Base-by-base conservation (phyloP, 2,329 filamentous ascomycete species). In the Magnaporthiopsis rhizophila region DNA sequence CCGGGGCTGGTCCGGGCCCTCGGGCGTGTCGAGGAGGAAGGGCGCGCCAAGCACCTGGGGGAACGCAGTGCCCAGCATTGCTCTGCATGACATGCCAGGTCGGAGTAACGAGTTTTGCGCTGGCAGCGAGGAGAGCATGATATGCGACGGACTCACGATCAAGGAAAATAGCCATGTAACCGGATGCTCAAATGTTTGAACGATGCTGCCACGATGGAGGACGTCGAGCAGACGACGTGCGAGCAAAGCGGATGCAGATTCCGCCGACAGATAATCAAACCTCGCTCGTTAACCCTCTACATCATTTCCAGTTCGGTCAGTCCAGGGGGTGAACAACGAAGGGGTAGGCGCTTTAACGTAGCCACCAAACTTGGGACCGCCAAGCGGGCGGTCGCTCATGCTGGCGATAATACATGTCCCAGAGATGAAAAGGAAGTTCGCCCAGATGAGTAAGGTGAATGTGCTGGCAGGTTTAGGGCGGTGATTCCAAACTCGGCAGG, bases 321-420 rank as follows among this genome's bases (percentile, higher is more conserved):
- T 36, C 3, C 11, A 13, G 11, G 34, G 38, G n/a, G 12, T 7
- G 26, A 59, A 59, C 3, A 28, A 15, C 6, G n/a, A 59, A 26
- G 5, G 24, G 53, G 21, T 11, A 24, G 68, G 69, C 11, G 34
- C 34, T 36, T 2, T 12, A 13, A 36, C 12, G 34, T 11, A 7
- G 66, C 69, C 61, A 69, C 71, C 69, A 12, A 71, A 69, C 50
- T 72, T 69, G 6, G 64, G 66, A 64, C 68, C 69, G 34, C 66
- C 68, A 34, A 71, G 70, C 56, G 67, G 69, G 59, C 70, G 70
- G 32, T 66, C 65, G 24, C 45, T 65, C 61, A 65, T 67, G 53
- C 64, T 59, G 58, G 59, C 63, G 28, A 28, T 24, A n/a, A 71
- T 45, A 26, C 26, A 26, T 26, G 26, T 26, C 26, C 26, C 26